These are phyloP conservation scores for Glaciozyma martinii DNA, from an alignment of 768 basidiomycete species.

Conservation along the genomic window DNA sequence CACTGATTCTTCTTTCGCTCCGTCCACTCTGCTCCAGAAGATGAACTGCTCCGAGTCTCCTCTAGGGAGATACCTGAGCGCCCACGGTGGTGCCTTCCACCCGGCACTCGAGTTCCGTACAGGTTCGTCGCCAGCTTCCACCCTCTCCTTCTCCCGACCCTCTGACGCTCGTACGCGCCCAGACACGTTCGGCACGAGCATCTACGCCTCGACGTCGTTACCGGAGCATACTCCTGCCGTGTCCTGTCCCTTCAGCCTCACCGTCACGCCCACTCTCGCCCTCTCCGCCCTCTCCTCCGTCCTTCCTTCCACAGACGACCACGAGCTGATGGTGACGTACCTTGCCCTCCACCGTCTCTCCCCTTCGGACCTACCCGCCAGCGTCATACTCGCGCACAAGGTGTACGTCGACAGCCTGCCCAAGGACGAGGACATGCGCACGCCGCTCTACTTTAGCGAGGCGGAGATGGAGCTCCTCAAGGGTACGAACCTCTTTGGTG, in stretches of 20 bases:
- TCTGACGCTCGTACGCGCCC: background rate
- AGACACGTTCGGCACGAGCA: constrained; percentile 33
- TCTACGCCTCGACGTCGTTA: constrained; percentile 32
- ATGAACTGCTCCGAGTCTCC: too few species aligned
- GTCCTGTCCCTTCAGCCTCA: constrained; percentile 38
- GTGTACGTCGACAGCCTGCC: constrained; percentile 68
- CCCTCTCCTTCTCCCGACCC: too few species aligned
- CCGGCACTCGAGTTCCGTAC: too few species aligned
- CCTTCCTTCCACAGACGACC: constrained; percentile 6
- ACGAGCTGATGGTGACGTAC: constrained; percentile 36
- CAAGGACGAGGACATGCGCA: constrained; percentile 48
- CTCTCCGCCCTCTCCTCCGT: constrained; percentile 13
- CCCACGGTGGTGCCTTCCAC: too few species aligned
- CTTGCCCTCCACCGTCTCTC: constrained; percentile 37
- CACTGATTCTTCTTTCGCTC: too few species aligned
- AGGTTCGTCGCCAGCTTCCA: too few species aligned
- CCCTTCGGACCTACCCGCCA: too few species aligned
- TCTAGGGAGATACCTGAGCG: too few species aligned
- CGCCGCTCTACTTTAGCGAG: constrained; percentile 62
- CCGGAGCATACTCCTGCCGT: constrained; percentile 32
- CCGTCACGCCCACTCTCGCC: constrained; percentile 37
- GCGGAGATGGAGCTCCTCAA: constrained; percentile 57
- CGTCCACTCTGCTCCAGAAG: too few species aligned
- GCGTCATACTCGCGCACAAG: constrained; percentile 36
- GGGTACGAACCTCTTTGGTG: constrained; percentile 73